Percentiles rank a stretch among this genome's conserved stretches.
Evolutionary conservation across 495 filamentous ascomycete genomes (phyloP).

Genomic region (Penicillium psychrofluorescens): DNA sequence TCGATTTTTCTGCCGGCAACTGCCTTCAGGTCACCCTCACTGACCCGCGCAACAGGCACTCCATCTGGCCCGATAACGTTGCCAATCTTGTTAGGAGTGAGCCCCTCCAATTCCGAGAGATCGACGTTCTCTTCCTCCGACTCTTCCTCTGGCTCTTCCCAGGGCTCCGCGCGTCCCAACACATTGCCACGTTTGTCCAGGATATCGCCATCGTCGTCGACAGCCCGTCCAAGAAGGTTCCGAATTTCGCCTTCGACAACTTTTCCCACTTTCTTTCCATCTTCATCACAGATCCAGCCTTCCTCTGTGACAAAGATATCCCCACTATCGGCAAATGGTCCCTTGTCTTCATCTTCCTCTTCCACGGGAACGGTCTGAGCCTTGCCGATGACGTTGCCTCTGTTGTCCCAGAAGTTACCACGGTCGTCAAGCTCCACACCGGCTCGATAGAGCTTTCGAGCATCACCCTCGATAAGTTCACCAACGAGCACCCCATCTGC

Average conservation of each 20-base stretch:
- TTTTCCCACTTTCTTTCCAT: slow-evolving; percentile 49
- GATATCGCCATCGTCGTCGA: slow-evolving; percentile 61
- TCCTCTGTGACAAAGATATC: slow-evolving; percentile 52
- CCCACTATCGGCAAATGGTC: slow-evolving; percentile 57
- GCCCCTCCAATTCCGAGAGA: slow-evolving; percentile 56
- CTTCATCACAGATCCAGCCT: slow-evolving; percentile 53
- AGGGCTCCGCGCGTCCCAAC: slow-evolving; percentile 54
- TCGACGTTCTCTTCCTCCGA: slow-evolving; percentile 32
- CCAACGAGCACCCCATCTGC: slow-evolving; percentile 45
- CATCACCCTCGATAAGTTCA: slow-evolving; percentile 52
- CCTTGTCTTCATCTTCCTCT: slow-evolving; percentile 45
- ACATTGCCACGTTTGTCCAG: slow-evolving; percentile 55
- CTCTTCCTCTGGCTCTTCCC: slow-evolving; percentile 46
- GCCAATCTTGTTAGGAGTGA: slow-evolving; percentile 71
- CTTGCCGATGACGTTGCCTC: slow-evolving; percentile 52
- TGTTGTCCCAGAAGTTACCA: slow-evolving; percentile 56
- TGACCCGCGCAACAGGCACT: slow-evolving; percentile 64
- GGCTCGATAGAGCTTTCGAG: slow-evolving; percentile 47
- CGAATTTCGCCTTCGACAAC: slow-evolving; percentile 55
- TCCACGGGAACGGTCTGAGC: slow-evolving; percentile 53
- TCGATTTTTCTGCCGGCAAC: slow-evolving; percentile 77
- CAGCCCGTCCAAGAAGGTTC: slow-evolving; percentile 54
- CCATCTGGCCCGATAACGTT: slow-evolving; percentile 73
- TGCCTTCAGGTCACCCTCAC: slow-evolving; percentile 59
- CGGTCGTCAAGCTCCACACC: slow-evolving; percentile 51